Base-by-base conservation (phyloP, 768 basidiomycete species). In the Tremella mesenterica region DNA sequence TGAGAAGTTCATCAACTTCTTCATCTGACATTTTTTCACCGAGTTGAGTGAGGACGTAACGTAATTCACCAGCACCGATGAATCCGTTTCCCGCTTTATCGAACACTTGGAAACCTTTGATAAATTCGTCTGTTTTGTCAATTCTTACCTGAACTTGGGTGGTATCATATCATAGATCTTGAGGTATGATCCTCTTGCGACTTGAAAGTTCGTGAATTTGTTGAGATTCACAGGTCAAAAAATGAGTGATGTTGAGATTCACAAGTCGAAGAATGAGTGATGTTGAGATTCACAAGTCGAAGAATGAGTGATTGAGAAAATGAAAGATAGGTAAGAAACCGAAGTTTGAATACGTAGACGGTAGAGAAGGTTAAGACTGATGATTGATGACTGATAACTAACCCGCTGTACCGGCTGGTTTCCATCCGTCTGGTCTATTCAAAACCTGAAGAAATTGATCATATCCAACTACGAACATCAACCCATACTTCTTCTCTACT, bases 21-120 rank as follows among this genome's bases (percentile, higher is more conserved):
- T 91, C 88, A 70, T 97, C 91, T 6, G 84, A 73, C 89, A 99
- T 92, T 79, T 96, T 96, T 80, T 99, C 95, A 12, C 95, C 95
- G 0, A 99, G 81, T 66, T 92, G 91, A 6, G 95, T 99, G 26
- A 93, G 79, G 25, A 92, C 88, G 71, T 93, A 92, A 73, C 88
- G 81, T 58, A 93, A 78, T 75, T 95, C 89, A 44, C 89, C 89
- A 16, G 85, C 88, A 44, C 89, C 89, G 61, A 88, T 89, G 76
- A 83, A 86, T 0, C 89, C 89, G 64, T 89, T 89, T 27, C 87
- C 87, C 63, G 89, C 88, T 76, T 91, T 92, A 76, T 97, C 93
- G 63, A 99, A 97, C 10, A 97, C 93, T 65, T 96, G 92, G 81
- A 99, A 99, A 8, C 92, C 95, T 45, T 95, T 89, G 67, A 96